Evolutionary conservation across 116 monocot genomes (phyloP).

Genomic region (Zostera marina): DNA sequence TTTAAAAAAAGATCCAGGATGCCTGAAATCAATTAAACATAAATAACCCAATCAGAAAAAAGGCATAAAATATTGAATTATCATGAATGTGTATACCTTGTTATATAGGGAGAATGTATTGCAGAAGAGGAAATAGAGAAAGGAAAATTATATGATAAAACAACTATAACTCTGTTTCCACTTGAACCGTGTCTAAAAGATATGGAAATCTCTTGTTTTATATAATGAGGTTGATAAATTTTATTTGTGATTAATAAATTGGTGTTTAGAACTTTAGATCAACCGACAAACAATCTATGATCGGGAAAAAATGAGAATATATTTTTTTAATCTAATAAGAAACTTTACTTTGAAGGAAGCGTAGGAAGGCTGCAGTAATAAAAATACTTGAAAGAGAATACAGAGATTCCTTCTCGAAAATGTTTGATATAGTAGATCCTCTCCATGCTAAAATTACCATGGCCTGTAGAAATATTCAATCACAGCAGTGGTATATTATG

Average conservation of each 20-base stretch:
- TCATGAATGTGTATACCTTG: no score
- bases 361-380: conserved; percentile 76
- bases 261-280: no score
- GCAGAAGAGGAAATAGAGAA: not conserved
- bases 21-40: conserved; percentile 23
- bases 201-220: no score
- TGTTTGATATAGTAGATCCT: conserved; percentile 33
- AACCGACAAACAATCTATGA: not conserved
- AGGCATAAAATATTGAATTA: not conserved
- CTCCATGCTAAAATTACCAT: conserved; percentile 80
- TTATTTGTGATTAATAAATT: no score
- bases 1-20: conserved; percentile 84
- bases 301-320: not conserved
- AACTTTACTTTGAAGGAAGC: conserved; percentile 74
- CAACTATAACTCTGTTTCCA: no score
- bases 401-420: conserved; percentile 44
- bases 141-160: not conserved
- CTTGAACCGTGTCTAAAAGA: not conserved
- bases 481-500: not conserved
- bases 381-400: conserved; percentile 83
- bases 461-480: conserved; percentile 26
- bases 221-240: no score
- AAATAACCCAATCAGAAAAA: not conserved
- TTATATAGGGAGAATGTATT: not conserved
- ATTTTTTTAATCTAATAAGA: not conserved